Evolutionary conservation across 1,284 basidiomycete species (phyloP), one percentile per base, ranked within the genome.

Genomic region (Testicularia cyperi): DNA sequence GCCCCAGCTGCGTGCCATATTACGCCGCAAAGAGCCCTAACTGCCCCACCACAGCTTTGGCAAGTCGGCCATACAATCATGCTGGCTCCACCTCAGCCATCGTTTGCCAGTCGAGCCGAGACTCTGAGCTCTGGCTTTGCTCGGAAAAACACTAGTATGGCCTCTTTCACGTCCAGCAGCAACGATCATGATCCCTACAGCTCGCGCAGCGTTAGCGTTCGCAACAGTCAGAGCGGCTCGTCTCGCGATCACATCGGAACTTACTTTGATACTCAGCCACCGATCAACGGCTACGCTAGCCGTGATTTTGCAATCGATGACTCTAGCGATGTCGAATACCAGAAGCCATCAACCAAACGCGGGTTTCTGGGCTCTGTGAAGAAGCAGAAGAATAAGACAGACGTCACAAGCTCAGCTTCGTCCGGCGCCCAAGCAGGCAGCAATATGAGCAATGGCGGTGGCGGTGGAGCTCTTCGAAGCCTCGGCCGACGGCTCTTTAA

Each of bases 401-500:
- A 40, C 6, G 20, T 5, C 1, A 21, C 40, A 2, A 21, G 23
- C 6, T 28, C 54, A 4, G 24, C 20, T 6, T 40, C 38, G 25
- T 36, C 44, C 5, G n/a, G n/a, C n/a, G n/a, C n/a, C n/a, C n/a
- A n/a, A n/a, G n/a, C n/a, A n/a, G n/a, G n/a, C n/a, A n/a, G n/a
- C n/a, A n/a, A n/a, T n/a, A n/a, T n/a, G n/a, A n/a, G n/a, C n/a
- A n/a, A n/a, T n/a, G 16, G 30, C 16, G 30, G 31, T 19, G 41
- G 46, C 18, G 28, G 44, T 4, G 46, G 39, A 7, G 54, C 49
- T 8, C 28, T 64, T 19, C 38, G 43, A 4, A 55, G 47, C 3
- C 25, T 64, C 10, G 55, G 60, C 4, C 40, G 60, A 5, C 35
- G 54, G 5, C 26, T 64, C 28, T 64, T 64, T 31, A 58, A 40